Conservation (phyloP, 129 eudicot genomes). For the Dittrichia graveolens region DNA sequence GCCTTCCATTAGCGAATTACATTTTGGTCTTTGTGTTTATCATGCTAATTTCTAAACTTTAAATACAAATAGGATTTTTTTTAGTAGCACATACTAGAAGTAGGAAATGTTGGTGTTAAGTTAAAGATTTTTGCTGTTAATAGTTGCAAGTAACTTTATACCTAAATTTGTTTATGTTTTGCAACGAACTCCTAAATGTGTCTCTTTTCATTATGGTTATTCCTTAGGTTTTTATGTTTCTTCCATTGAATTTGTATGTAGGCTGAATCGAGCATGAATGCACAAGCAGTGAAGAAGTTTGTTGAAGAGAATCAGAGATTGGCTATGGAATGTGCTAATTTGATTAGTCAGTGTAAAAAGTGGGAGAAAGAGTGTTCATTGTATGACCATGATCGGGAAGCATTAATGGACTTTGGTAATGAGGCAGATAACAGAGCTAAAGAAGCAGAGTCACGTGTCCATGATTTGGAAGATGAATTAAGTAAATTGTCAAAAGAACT, state of each 20-base stretch:
- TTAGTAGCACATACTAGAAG: not conserved
- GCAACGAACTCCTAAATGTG: not conserved
- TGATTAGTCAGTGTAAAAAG: constrained; percentile 55
- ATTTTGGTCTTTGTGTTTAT: not conserved
- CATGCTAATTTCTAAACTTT: not conserved
- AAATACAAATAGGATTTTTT: too few species aligned
- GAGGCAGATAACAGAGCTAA: constrained; percentile 86
- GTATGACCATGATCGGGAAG: constrained; percentile 79
- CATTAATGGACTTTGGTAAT: constrained; percentile 86
- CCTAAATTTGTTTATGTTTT: not conserved
- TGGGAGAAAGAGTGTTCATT: constrained; percentile 86
- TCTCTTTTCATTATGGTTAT: constrained; percentile 10
- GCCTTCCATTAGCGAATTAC: not conserved
- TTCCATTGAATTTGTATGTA: constrained; percentile 34
- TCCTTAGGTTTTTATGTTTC: not conserved
- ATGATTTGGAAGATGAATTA: constrained; percentile 67
- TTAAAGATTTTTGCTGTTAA: not conserved
- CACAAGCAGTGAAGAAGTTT: constrained; percentile 77
- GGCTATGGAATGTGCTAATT: constrained; percentile 62
- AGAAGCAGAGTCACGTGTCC: constrained; percentile 56
- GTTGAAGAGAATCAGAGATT: constrained; percentile 87
- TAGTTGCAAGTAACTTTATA: not conserved
- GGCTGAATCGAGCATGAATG: constrained; percentile 89
- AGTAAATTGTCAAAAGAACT: constrained; percentile 54
- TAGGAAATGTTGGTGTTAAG: constrained; percentile 8